Conservation (phyloP, 2,329 filamentous ascomycete genomes). For the Fusarium sp. region DNA sequence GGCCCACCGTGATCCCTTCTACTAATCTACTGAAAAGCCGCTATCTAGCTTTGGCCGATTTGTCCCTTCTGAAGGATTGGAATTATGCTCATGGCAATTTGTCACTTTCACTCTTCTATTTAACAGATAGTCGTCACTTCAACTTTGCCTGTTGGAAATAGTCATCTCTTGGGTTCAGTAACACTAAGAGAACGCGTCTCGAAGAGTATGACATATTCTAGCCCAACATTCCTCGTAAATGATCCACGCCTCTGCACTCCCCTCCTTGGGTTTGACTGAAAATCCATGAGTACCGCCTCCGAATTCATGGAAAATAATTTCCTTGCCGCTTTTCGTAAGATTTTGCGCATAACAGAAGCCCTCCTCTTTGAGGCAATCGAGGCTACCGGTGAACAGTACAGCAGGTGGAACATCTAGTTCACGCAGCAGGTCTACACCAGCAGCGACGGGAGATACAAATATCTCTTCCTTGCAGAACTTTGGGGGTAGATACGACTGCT, state of each 20-base stretch:
- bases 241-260: accelerated
- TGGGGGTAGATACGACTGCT: neutral
- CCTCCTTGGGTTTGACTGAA: accelerated
- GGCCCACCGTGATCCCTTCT: too few relatives aligned
- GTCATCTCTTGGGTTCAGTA: too few relatives aligned
- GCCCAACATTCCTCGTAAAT: accelerated
- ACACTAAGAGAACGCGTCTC: too few relatives aligned
- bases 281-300: neutral
- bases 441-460: neutral
- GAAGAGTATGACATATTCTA: neutral
- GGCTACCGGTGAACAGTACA: neutral
- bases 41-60: too few relatives aligned
- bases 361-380: neutral
- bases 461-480: neutral
- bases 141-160: too few relatives aligned
- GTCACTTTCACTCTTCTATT: too few relatives aligned
- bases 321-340: neutral
- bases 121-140: too few relatives aligned
- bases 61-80: too few relatives aligned
- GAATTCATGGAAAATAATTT: neutral
- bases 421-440: accelerated
- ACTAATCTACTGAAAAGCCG: too few relatives aligned
- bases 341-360: neutral
- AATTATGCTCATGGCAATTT: too few relatives aligned
- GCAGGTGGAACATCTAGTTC: neutral